A percentile compares a stretch with the other conserved stretches of the same genome.
These are phyloP conservation scores for Auricularia cornea DNA, from an alignment of 768 basidiomycete species.

Conservation along the genomic window DNA sequence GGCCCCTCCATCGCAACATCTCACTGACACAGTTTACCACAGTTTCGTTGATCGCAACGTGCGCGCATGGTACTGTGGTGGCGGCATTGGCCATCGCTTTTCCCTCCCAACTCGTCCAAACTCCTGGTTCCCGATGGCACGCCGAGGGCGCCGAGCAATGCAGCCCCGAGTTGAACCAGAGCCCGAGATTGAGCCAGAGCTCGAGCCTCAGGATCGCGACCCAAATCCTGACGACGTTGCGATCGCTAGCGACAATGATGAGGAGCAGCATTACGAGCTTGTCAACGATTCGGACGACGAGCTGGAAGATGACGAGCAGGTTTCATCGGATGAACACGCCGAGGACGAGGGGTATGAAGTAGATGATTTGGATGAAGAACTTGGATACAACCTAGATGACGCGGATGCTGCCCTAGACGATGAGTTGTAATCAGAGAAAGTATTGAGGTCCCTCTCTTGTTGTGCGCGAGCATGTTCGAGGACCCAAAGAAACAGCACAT, in stretches of 20 bases:
- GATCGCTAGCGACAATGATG: not conserved
- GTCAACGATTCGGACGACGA: not conserved
- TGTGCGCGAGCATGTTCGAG: no score
- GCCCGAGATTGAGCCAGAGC: not conserved
- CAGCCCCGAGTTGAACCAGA: not conserved
- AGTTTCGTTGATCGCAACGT: conserved; percentile 28
- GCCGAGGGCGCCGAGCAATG: not conserved
- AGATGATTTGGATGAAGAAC: not conserved
- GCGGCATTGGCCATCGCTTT: conserved; percentile 22
- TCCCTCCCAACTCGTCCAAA: not conserved
- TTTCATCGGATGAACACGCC: not conserved
- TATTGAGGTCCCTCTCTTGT: no score
- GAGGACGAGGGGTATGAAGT: not conserved
- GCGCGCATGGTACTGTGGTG: conserved; percentile 20
- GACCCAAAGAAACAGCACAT: no score
- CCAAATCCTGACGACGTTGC: not conserved
- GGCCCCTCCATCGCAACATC: not conserved
- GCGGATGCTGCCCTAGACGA: not conserved
- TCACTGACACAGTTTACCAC: not conserved
- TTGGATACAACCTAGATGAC: not conserved
- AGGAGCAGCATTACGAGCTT: not conserved
- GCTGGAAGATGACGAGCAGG: not conserved
- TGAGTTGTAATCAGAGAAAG: not conserved
- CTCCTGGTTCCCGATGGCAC: not conserved
- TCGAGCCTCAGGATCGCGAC: not conserved